These are phyloP conservation scores for Termitomyces eurrhizus DNA, from an alignment of 768 basidiomycete genomes.

Conservation along the genomic window DNA sequence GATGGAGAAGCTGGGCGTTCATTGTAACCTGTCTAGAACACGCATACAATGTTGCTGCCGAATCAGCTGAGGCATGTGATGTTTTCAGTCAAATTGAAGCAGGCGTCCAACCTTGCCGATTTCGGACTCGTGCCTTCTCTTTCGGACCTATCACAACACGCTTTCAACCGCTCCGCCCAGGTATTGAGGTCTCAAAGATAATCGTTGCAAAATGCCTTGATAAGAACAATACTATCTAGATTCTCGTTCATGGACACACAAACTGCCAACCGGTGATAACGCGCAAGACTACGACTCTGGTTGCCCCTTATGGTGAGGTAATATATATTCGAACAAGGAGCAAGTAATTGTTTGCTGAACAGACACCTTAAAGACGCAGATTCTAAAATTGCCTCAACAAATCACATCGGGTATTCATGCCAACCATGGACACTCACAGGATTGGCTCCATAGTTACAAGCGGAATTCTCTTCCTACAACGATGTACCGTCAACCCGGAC, in stretches of 20 bases:
- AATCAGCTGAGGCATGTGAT: background rate
- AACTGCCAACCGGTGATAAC: background rate
- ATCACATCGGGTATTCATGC: no score
- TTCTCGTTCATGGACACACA: background rate
- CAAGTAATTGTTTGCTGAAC: background rate
- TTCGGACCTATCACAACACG: background rate
- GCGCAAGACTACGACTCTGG: background rate
- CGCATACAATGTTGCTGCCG: no score
- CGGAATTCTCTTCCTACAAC: background rate
- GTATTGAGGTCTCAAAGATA: background rate
- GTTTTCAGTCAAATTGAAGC: no score
- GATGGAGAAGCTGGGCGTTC: background rate
- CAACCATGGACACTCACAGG: background rate
- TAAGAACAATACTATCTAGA: background rate
- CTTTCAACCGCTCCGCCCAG: background rate
- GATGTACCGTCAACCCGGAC: background rate
- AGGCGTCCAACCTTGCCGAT: background rate
- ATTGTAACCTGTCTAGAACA: background rate
- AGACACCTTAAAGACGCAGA: background rate
- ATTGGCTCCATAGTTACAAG: background rate
- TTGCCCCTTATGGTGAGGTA: background rate
- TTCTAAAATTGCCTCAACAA: background rate
- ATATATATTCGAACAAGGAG: background rate
- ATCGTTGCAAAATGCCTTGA: background rate
- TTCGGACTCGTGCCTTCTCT: background rate